These are phyloP conservation scores for Pseudocercospora pini-densiflorae DNA, from an alignment of 2,329 filamentous ascomycete species.

Conservation along the genomic window DNA sequence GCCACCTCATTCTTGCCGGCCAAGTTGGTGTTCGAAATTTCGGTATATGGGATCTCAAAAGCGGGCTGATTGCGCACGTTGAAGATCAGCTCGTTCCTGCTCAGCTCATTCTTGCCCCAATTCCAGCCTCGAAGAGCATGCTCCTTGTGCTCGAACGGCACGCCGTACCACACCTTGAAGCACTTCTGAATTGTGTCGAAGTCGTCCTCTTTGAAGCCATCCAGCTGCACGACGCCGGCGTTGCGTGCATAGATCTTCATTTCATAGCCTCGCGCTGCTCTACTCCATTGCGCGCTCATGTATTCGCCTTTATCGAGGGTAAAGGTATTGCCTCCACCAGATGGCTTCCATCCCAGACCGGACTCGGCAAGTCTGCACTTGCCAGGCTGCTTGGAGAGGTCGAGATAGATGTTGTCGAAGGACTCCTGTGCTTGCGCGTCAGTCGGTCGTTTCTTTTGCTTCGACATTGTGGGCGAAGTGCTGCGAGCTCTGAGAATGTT, in stretches of 20 bases:
- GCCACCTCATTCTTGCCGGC: constrained; percentile 98
- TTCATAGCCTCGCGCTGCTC: constrained; percentile 89
- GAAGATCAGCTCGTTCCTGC: constrained; percentile 92
- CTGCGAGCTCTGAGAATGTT: not conserved
- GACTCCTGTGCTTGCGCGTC: constrained; percentile 69
- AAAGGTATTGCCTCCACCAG: constrained; percentile 81
- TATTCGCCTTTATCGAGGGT: constrained; percentile 90
- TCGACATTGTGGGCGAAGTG: not conserved
- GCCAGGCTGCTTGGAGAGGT: constrained; percentile 88
- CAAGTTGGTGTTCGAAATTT: constrained; percentile 97
- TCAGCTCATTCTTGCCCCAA: constrained; percentile 98
- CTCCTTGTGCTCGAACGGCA: constrained; percentile 88
- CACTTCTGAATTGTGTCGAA: constrained; percentile 87
- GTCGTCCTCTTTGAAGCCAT: constrained; percentile 95
- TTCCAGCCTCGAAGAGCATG: constrained; percentile 98
- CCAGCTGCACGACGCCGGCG: constrained; percentile 86
- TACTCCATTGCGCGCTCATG: constrained; percentile 88
- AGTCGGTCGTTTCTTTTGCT: constrained; percentile 4
- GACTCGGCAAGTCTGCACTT: constrained; percentile 95
- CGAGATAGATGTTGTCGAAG: constrained; percentile 96
- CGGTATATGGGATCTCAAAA: constrained; percentile 95
- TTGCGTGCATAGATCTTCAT: constrained; percentile 87
- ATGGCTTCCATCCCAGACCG: constrained; percentile 93
- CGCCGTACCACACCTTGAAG: constrained; percentile 98
- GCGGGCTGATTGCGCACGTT: constrained; percentile 96